phyloP scores from a whole-genome alignment of 2,329 filamentous ascomycete genomes.

The Coniochaeta prunicola region DNA sequence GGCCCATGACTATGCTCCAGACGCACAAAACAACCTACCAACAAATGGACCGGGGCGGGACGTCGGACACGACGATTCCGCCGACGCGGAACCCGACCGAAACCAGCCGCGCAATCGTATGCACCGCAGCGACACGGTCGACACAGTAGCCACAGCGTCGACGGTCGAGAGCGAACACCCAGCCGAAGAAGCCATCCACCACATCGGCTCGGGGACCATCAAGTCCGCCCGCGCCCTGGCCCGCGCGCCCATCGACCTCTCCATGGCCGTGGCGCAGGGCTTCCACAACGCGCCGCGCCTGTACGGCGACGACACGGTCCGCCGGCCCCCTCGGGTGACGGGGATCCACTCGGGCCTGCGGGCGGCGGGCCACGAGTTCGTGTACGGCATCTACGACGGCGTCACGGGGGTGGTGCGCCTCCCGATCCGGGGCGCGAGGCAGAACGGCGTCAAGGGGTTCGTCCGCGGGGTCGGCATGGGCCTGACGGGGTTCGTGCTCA shows the following conservation, averaged over 20 bases:
- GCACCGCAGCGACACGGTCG: slow-evolving; percentile 9
- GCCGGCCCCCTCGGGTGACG: slow-evolving; percentile 54
- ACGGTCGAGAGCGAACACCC: slow-evolving; percentile 18
- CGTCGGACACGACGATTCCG: neutral
- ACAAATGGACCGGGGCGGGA: neutral
- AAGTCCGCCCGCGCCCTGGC: slow-evolving; percentile 44
- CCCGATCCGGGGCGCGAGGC: slow-evolving; percentile 48
- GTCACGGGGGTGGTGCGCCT: slow-evolving; percentile 55
- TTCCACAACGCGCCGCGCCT: slow-evolving; percentile 65
- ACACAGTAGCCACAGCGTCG: slow-evolving; percentile 18
- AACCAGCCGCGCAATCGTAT: slow-evolving; percentile 11
- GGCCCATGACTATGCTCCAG: slow-evolving; percentile 4
- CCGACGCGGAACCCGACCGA: slow-evolving; percentile 5
- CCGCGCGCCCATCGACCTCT: slow-evolving; percentile 52
- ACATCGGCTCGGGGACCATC: slow-evolving; percentile 44
- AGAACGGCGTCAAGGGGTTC: slow-evolving; percentile 32
- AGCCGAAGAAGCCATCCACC: slow-evolving; percentile 35
- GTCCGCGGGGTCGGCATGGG: slow-evolving; percentile 55
- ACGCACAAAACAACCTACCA: neutral
- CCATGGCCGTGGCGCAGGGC: slow-evolving; percentile 56
- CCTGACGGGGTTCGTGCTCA: slow-evolving; percentile 55
- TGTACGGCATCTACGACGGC: slow-evolving; percentile 58
- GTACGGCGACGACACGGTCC: slow-evolving; percentile 64
- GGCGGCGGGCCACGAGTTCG: slow-evolving; percentile 54
- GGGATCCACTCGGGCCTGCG: slow-evolving; percentile 56